Base-by-base conservation (phyloP, 2,329 filamentous ascomycete genomes). In the Phyllosticta citribraziliensis region DNA sequence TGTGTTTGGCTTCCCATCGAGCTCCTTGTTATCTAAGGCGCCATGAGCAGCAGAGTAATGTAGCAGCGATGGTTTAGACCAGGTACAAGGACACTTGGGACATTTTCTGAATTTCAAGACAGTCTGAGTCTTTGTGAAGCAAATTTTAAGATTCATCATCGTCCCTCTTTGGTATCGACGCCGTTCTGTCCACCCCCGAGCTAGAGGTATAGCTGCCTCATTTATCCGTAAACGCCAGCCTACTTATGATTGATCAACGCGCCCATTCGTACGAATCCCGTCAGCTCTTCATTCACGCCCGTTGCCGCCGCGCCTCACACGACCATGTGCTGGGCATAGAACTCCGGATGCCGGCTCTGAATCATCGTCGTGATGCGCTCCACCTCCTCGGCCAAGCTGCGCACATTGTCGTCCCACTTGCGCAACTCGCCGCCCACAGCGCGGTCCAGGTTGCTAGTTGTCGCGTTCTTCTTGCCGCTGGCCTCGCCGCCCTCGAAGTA, bases 391-490 rank as follows among this genome's bases (percentile, higher is more conserved):
- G 92, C 87, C 61, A 97, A 73, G 27, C 86, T 86, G 72, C 93
- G 87, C 20, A 97, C 90, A 67, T 95, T 95, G 33, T 84, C 81
- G 74, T 97, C 93, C 93, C 93, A 97, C 67, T 87, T 84, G 54
- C 89, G 84, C 73, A 96, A 82, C 75, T 91, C 87, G 72, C 82
- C 84, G 62, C 84, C 87, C 2, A 86, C 82, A 3, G 83, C 66
- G 2, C 71, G 68, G 63, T 83, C 81, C 61, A 84, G 82, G 55
- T 86, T 84, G 27, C 84, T 80, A n/a, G 84, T 82, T 63, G 84
- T 88, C 27, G 27, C 27, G 59, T 84, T 84, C 69, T 85, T 85
- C 71, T 87, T 81, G 1, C 85, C 87, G 2, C 84, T 86, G 8
- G 85, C 86, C 69, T 90, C 87, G 35, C 84, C 84, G 33, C 84